These are phyloP conservation scores for Ambrosia hybrid DNA, from an alignment of 140 eudicot species.

Conservation along the genomic window DNA sequence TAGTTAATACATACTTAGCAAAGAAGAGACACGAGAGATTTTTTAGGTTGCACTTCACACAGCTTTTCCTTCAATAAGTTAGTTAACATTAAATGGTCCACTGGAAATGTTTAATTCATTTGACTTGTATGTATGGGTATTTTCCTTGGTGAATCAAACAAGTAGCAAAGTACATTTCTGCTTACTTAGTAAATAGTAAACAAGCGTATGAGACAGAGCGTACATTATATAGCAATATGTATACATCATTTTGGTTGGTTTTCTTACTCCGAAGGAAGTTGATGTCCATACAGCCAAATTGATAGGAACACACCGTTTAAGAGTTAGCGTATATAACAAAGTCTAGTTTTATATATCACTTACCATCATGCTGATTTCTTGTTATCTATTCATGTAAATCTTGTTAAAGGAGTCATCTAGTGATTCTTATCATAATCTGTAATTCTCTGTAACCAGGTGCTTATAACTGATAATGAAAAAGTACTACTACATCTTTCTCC, in stretches of 20 bases:
- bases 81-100: not conserved
- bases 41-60: constrained; percentile 8
- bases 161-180: not conserved
- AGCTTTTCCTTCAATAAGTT: not conserved
- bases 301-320: constrained; percentile 3
- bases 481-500: constrained; percentile 11
- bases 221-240: not conserved
- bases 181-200: not conserved
- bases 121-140: not conserved
- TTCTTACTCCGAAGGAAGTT: not conserved
- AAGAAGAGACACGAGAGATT: not conserved
- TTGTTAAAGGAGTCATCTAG: not conserved
- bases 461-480: constrained; percentile 16
- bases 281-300: not conserved
- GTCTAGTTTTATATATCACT: constrained; percentile 1
- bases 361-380: not conserved
- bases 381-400: not conserved
- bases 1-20: not conserved
- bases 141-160: not conserved
- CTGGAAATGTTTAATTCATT: not conserved
- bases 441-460: constrained; percentile 11
- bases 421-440: constrained; percentile 15
- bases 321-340: not conserved
- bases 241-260: not conserved
- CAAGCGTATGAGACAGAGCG: not conserved